Conservation (phyloP, 495 filamentous ascomycete species). For the Xylaria sp. region DNA sequence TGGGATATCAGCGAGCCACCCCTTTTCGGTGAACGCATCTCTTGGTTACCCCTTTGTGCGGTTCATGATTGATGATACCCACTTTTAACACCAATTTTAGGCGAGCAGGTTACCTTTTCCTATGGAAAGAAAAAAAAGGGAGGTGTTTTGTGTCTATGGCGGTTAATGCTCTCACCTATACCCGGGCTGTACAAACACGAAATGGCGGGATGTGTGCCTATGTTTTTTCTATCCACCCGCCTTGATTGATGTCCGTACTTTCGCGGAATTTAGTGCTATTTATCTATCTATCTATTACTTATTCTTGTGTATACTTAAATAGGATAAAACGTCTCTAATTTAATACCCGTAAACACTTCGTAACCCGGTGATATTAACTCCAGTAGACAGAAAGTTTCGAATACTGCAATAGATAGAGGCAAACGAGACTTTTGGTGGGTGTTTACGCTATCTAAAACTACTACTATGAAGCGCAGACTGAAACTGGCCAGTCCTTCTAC, state of each 20-base stretch:
- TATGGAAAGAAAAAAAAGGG: background rate
- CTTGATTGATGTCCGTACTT: background rate
- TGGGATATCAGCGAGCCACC: background rate
- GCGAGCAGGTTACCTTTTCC: background rate
- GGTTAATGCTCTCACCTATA: background rate
- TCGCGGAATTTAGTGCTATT: background rate
- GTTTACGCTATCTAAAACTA: background rate
- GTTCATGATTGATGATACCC: conserved; percentile 17
- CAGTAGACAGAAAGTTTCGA: background rate
- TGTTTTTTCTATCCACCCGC: background rate
- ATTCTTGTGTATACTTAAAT: background rate
- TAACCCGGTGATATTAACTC: background rate
- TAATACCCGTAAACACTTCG: background rate
- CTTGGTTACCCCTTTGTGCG: background rate
- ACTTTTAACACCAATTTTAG: background rate
- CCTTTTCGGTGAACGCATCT: background rate
- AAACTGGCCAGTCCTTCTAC: background rate
- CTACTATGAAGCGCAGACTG: too few relatives aligned
- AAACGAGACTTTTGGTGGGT: background rate
- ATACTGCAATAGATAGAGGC: background rate
- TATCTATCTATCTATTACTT: background rate
- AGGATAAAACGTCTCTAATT: background rate
- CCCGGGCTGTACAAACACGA: background rate
- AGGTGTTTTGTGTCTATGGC: background rate
- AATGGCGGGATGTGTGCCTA: background rate